These are phyloP conservation scores for Penicillium turbatum DNA, from an alignment of 495 filamentous ascomycete genomes.

Conservation along the genomic window DNA sequence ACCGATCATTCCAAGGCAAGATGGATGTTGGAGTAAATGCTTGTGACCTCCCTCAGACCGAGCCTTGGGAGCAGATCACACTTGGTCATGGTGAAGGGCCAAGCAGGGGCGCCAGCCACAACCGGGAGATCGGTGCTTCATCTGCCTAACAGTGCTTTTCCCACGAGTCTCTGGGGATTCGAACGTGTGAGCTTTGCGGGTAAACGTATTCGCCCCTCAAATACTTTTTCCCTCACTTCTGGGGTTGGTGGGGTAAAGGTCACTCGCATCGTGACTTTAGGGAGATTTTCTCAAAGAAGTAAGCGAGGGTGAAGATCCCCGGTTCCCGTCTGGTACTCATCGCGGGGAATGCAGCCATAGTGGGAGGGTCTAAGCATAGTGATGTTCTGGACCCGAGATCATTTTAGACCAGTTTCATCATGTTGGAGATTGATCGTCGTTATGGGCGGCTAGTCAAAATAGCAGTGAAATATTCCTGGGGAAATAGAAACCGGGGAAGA, in stretches of 20 bases:
- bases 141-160: background rate
- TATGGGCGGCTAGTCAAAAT: background rate
- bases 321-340: background rate
- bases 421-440: conserved; percentile 5
- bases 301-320: background rate
- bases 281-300: background rate
- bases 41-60: conserved; percentile 1
- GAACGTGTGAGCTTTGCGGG: background rate
- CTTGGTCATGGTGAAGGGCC: background rate
- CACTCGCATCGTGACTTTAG: conserved; percentile 1
- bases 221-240: background rate
- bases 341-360: conserved; percentile 5
- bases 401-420: background rate
- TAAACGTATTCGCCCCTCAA: background rate
- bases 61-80: background rate
- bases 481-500: background rate
- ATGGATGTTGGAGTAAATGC: background rate
- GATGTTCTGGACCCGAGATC: background rate
- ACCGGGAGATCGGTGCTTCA: conserved; percentile 3
- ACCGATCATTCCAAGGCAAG: background rate
- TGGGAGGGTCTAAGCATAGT: conserved; percentile 2
- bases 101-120: conserved; percentile 5
- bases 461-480: background rate
- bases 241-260: conserved; percentile 3
- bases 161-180: background rate